Base-by-base conservation (phyloP, 2,329 filamentous ascomycete species). In the Microcera coccophila region DNA sequence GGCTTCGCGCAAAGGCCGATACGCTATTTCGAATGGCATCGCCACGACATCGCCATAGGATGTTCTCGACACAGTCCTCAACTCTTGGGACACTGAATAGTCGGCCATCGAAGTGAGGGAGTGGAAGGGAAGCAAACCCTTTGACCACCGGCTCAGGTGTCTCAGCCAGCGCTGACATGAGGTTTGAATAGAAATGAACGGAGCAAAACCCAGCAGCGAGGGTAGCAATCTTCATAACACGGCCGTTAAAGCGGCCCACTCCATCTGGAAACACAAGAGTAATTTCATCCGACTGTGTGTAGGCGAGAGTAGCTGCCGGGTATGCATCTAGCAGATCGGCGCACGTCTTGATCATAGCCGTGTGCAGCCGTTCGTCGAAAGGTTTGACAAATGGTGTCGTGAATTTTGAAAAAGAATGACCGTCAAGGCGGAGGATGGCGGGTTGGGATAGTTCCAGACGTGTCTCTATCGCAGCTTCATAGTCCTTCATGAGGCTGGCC, bases 281-380 rank as follows among this genome's bases (percentile, higher is more conserved):
- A 42, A 50, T 50, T 33, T 50, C 45, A 35, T 50, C 45, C 17
- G 46, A 50, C 24, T 50, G 48, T 5, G 48, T 50, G 32, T 50
- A 49, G 32, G 45, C 46, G 17, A 50, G 29, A 15, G 40, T 44
- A 5, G 46, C 48, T 21, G 40, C 15, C 3, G 48, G 42, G 24
- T 46, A 36, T 10, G 42, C 28, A 14, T 33, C 28, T 4, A 50
- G 38, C 16, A 50, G 40, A 39, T 50, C 48, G 15, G 40, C 42
- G 15, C 42, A 51, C 3, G 46, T 51, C 24, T 40, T 51, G 17
- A 49, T 36, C 48, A 51, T 51, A 16, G 46, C 46, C 4, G 36
- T 44, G 17, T 51, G 48, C 15, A 51, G 9, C 14, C 48, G 35
- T 36, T 47, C 42, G 11, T 51, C 48, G 9, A 49, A 51, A 2